Percentiles rank a stretch among this genome's conserved stretches.
These are phyloP conservation scores for Ophiostoma montium DNA, from an alignment of 2,329 filamentous ascomycete genomes.

Conservation along the genomic window DNA sequence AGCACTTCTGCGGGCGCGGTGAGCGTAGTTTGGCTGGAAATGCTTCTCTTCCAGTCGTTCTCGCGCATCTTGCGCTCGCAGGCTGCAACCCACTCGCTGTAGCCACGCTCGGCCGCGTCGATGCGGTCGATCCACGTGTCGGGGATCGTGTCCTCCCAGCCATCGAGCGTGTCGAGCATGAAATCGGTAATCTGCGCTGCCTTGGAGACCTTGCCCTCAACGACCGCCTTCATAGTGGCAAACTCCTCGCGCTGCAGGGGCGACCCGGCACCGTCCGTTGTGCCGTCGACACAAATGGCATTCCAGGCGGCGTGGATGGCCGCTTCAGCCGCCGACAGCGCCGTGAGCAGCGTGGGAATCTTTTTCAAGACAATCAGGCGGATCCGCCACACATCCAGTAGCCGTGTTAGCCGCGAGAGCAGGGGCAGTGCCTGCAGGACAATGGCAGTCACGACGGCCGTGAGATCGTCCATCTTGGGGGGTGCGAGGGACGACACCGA, in stretches of 20 bases:
- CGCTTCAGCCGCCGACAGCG: slow-evolving; percentile 51
- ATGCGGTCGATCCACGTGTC: slow-evolving; percentile 78
- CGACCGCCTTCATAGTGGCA: slow-evolving; percentile 42
- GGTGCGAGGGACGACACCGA: slow-evolving; percentile 32
- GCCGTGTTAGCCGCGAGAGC: slow-evolving; percentile 54
- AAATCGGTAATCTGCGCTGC: slow-evolving; percentile 64
- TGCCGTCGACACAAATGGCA: slow-evolving; percentile 28
- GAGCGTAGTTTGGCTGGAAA: not conserved
- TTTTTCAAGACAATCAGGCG: slow-evolving; percentile 62
- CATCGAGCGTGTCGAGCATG: slow-evolving; percentile 79
- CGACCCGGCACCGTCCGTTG: slow-evolving; percentile 11
- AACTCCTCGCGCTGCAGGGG: slow-evolving; percentile 31
- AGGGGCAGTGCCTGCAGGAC: slow-evolving; percentile 80
- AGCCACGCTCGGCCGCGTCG: slow-evolving; percentile 64
- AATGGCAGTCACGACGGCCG: slow-evolving; percentile 78
- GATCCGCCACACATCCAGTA: slow-evolving; percentile 67
- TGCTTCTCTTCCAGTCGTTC: slow-evolving; percentile 33
- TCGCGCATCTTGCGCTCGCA: slow-evolving; percentile 63
- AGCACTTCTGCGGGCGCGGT: not conserved
- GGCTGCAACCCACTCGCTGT: slow-evolving; percentile 65
- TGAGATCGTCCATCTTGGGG: slow-evolving; percentile 72
- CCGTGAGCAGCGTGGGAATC: slow-evolving; percentile 52
- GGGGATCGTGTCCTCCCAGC: slow-evolving; percentile 68
- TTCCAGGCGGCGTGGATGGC: slow-evolving; percentile 55
- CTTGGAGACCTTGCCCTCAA: slow-evolving; percentile 54